phyloP scores from a whole-genome alignment of 805 yeast species.

The Teunomyces cretensis region DNA sequence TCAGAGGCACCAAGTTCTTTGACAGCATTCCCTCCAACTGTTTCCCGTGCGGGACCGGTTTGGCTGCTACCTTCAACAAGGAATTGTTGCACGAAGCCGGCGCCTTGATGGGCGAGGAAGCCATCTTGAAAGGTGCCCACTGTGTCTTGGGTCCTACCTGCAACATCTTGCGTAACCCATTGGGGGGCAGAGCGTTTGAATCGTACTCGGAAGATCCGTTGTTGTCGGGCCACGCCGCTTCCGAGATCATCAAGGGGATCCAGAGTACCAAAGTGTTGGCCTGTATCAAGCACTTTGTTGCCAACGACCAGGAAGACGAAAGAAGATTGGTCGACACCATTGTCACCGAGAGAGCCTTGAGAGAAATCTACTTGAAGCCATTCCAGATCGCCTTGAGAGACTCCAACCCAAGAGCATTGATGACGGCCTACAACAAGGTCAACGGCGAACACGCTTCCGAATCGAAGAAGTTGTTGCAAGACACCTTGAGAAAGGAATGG shows the following conservation, averaged over 20 bases:
- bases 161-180: constrained; percentile 56
- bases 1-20: constrained; percentile 57
- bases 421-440: constrained; percentile 65
- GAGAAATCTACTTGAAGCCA: constrained; percentile 65
- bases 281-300: constrained; percentile 60
- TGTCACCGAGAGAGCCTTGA: constrained; percentile 58
- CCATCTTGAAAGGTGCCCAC: constrained; percentile 52
- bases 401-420: constrained; percentile 52
- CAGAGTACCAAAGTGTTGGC: constrained; percentile 53
- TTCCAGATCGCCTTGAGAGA: constrained; percentile 58
- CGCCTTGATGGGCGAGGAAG: constrained; percentile 52
- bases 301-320: constrained; percentile 62
- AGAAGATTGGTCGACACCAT: constrained; percentile 48
- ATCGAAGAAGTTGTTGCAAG: constrained; percentile 40
- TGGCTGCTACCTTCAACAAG: constrained; percentile 57
- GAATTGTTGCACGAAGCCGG: constrained; percentile 52
- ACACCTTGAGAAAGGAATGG: constrained; percentile 57
- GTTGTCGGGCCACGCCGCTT: constrained; percentile 45
- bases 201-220: constrained; percentile 63
- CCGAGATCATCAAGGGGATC: constrained; percentile 53
- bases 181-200: constrained; percentile 65
- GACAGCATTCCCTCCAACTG: constrained; percentile 55
- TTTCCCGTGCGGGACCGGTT: constrained; percentile 60
- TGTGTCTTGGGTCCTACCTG: constrained; percentile 47
- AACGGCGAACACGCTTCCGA: constrained; percentile 61